These are phyloP conservation scores for Botrytis squamosa DNA, from an alignment of 2,329 filamentous ascomycete species.

Conservation along the genomic window DNA sequence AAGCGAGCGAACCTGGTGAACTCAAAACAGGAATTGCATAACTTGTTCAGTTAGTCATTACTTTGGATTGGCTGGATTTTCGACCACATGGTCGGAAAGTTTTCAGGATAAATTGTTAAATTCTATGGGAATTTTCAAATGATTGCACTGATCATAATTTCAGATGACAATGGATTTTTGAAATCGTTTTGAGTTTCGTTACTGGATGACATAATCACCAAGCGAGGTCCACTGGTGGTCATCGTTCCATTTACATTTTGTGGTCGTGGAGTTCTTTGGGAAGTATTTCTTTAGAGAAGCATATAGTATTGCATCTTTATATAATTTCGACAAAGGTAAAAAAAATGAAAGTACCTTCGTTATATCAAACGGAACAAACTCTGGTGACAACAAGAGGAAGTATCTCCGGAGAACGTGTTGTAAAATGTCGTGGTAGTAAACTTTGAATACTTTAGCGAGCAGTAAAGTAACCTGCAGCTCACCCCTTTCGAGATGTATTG, in stretches of 20 bases:
- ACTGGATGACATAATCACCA: not conserved
- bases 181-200: not conserved
- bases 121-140: not conserved
- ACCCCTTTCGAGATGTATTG: fast-evolving
- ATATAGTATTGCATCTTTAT: not conserved
- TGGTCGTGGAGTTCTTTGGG: not conserved
- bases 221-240: not conserved
- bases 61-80: not conserved
- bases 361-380: too few species aligned
- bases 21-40: conserved; percentile 1
- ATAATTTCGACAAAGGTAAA: not conserved
- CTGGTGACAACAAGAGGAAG: too few species aligned
- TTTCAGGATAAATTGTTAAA: too few species aligned
- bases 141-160: not conserved
- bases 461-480: too few species aligned
- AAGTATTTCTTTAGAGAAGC: not conserved
- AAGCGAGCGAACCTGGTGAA: not conserved
- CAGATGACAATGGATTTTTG: not conserved
- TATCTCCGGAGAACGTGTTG: not conserved
- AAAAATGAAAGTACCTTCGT: too few species aligned
- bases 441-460: not conserved
- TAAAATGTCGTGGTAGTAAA: too few species aligned
- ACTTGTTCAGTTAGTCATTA: too few species aligned
- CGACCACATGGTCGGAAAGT: not conserved
- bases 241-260: fast-evolving